These are phyloP conservation scores for Kickxella alabastrina DNA, from an alignment of 192 early-diverging fungal genomes.

Conservation along the genomic window DNA sequence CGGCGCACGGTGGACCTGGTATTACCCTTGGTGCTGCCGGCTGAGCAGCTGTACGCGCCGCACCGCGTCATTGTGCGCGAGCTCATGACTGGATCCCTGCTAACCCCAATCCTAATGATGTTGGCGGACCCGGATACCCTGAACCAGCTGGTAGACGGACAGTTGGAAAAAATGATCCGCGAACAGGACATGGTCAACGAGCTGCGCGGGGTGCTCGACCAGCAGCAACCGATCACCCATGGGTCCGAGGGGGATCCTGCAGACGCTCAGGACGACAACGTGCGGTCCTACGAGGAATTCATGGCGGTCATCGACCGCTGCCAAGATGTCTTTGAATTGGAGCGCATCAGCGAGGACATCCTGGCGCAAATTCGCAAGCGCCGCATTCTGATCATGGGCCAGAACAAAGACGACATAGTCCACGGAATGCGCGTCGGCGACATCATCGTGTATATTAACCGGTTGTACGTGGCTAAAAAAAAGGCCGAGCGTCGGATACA, in stretches of 20 bases:
- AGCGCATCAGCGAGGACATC: constrained; percentile 64
- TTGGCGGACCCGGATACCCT: constrained; percentile 83
- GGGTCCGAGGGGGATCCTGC: constrained; percentile 1
- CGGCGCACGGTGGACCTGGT: constrained; percentile 59
- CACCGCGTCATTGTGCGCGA: constrained; percentile 70
- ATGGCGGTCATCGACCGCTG: constrained; percentile 68
- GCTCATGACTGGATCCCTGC: constrained; percentile 62
- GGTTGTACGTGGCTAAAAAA: constrained; percentile 68
- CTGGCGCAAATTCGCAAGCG: constrained; percentile 73
- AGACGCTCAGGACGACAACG: neutral
- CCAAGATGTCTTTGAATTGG: constrained; percentile 58
- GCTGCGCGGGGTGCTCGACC: constrained; percentile 62
- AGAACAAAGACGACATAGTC: constrained; percentile 70
- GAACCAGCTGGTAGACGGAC: constrained; percentile 74
- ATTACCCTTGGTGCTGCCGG: constrained; percentile 61
- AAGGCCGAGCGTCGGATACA: constrained; percentile 68
- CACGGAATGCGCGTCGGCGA: constrained; percentile 74
- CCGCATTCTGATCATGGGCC: constrained; percentile 53
- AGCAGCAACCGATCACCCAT: constrained; percentile 52
- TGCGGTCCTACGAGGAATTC: constrained; percentile 69
- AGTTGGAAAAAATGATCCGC: constrained; percentile 47
- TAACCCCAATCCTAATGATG: constrained; percentile 64
- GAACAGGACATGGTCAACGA: constrained; percentile 68
- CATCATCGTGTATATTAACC: constrained; percentile 68
- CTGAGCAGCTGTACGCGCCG: constrained; percentile 56